phyloP scores from a whole-genome alignment of 176 grass and related monocot genomes.

The Themeda triandra region DNA sequence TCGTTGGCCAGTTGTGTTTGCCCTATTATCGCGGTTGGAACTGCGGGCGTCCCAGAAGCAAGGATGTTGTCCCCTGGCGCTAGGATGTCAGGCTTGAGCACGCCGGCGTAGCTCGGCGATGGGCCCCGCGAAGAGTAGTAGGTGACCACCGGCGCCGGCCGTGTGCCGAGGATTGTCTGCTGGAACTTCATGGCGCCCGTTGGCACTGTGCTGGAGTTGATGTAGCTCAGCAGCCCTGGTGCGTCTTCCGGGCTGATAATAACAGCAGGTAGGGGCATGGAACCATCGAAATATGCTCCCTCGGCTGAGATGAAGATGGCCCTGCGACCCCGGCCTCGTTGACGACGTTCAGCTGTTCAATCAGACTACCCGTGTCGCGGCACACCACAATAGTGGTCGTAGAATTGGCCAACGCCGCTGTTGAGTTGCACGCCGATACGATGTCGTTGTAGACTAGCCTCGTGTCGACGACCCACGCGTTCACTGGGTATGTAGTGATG shows the following conservation, averaged over 20 bases:
- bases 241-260: constrained; percentile 39
- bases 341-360: not conserved
- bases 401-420: not conserved
- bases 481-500: constrained; percentile 34
- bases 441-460: constrained; percentile 37
- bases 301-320: constrained; percentile 55
- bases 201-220: constrained; percentile 30
- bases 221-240: constrained; percentile 40
- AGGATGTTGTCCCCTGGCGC: constrained; percentile 51
- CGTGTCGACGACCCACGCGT: constrained; percentile 35
- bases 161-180: constrained; percentile 48
- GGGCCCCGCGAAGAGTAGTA: constrained; percentile 56
- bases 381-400: constrained; percentile 43
- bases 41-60: constrained; percentile 29
- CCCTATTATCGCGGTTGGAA: not conserved
- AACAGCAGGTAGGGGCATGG: constrained; percentile 42
- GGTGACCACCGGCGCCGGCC: constrained; percentile 36
- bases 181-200: constrained; percentile 43
- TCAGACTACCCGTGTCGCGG: not conserved
- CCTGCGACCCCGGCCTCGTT: constrained; percentile 18
- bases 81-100: constrained; percentile 70
- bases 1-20: constrained; percentile 6
- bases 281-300: not conserved
- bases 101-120: constrained; percentile 35
- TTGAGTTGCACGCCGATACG: constrained; percentile 39